Conservation (phyloP, 169 alveolate species). For the Condylostoma magnum region DNA sequence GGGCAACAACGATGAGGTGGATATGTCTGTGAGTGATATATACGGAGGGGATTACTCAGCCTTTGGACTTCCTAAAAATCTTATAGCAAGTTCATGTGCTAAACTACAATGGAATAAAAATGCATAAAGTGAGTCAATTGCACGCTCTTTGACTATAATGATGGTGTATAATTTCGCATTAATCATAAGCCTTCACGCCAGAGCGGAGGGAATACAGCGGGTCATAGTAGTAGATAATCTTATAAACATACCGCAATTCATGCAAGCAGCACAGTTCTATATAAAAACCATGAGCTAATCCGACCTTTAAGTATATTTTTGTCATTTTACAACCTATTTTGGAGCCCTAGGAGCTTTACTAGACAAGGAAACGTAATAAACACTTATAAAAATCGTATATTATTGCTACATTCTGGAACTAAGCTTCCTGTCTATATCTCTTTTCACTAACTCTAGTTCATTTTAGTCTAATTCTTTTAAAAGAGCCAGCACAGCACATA, state of each 20-base stretch:
- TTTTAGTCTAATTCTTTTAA: conserved; percentile 63
- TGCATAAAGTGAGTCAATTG: conserved; percentile 43
- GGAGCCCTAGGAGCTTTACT: conserved; percentile 6
- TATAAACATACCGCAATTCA: not conserved
- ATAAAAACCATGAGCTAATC: not conserved
- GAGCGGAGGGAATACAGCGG: conserved; percentile 43
- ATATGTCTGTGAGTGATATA: conserved; percentile 75
- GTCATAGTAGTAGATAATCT: conserved; percentile 48
- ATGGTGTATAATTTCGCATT: conserved; percentile 41
- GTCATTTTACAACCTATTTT: not conserved
- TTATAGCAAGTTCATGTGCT: conserved; percentile 68
- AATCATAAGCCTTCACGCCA: conserved; percentile 37
- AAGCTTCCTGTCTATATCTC: conserved; percentile 61
- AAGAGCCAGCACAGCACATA: conserved; percentile 64
- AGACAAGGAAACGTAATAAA: too few relatives aligned
- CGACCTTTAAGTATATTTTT: not conserved
- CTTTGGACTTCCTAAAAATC: conserved; percentile 37
- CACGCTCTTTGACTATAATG: conserved; percentile 50
- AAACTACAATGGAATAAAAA: conserved; percentile 30
- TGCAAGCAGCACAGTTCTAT: not conserved
- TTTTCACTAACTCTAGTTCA: conserved; percentile 52
- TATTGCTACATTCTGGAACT: too few relatives aligned
- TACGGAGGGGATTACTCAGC: conserved; percentile 60
- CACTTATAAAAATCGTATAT: too few relatives aligned
- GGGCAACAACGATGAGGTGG: conserved; percentile 60